Evolutionary conservation across 2,329 filamentous ascomycete genomes (phyloP).

Genomic region (Pseudopyrenochaeta lycopersici): DNA sequence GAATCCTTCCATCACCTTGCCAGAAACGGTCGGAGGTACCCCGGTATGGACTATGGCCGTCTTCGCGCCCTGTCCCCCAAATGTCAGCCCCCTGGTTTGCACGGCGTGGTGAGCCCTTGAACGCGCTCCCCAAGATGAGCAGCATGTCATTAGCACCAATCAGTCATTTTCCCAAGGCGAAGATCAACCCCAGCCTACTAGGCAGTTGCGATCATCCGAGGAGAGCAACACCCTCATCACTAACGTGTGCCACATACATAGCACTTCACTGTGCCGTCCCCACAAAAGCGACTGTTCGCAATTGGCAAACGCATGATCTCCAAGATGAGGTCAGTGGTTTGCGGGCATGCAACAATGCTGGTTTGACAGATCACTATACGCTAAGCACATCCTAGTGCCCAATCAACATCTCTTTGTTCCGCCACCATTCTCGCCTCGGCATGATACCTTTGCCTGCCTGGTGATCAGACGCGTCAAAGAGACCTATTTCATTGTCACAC

Average conservation of each 20-base stretch:
- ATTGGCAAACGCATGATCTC: slow-evolving; percentile 6
- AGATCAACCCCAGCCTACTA: too few species aligned
- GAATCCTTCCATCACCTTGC: slow-evolving; percentile 21
- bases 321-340: slow-evolving; percentile 17
- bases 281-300: not conserved
- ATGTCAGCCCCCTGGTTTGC: not conserved
- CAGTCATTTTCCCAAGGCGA: too few species aligned
- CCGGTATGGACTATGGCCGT: not conserved
- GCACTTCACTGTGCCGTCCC: not conserved
- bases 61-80: not conserved
- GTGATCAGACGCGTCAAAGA: slow-evolving; percentile 7
- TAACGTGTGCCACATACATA: not conserved
- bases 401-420: slow-evolving; percentile 15
- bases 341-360: slow-evolving; percentile 9
- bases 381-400: slow-evolving; percentile 25
- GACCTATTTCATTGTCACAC: not conserved
- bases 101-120: not conserved
- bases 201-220: too few species aligned
- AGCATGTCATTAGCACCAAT: not conserved
- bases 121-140: not conserved
- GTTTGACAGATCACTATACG: slow-evolving; percentile 19
- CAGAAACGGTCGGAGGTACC: not conserved
- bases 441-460: slow-evolving; percentile 5
- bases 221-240: not conserved
- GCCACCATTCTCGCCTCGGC: slow-evolving; percentile 17